Evolutionary conservation across 441 rosid genomes (phyloP), one percentile per base, ranked within the genome.

Genomic region (Pelargonium citronellum): DNA sequence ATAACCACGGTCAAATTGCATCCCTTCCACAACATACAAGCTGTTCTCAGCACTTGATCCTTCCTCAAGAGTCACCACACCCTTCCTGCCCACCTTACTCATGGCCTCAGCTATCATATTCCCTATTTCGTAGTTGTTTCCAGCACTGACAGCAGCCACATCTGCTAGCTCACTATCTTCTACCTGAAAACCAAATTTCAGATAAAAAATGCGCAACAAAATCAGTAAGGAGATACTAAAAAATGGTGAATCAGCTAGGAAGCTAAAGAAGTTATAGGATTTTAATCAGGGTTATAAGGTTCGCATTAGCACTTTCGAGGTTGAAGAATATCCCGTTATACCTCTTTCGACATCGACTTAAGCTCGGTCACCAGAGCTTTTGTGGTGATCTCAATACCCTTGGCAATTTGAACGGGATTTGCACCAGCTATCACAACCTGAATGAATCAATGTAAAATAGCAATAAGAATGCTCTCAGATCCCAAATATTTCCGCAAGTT

Each of bases 381-480:
- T 43, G 89, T 19, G 5, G 98, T 92, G 79, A 91, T 92, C 84
- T 92, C 98, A 74, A 92, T 91, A 34, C 98, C 98, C 67, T 97
- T 83, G 5, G 97, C 91, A 73, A 92, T 91, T 70, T 91, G 79
- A 49, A 91, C 96, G 49, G 97, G 98, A 71, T 92, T 91, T 11
- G 98, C 98, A 71, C 98, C 98, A n/a, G 98, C 98, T 55, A 97
- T 97, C 67, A 92, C 97, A 43, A 92, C 97, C 97, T 91, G 79
- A 60, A 79, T 4, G 39, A 71, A 34, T 34, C 39, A 34, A 34
- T 34, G 39, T 34, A 34, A 34, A 34, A 34, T 34, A 34, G 39
- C 4, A 34, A 3, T 34, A 34, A 34, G 39, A 34, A 34, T 34
- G 39, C 39, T 34, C 39, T 34, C 39, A 34, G 39, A 34, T 34